phyloP scores from a whole-genome alignment of 108 stramenopile genomes.

The Cyclostephanos tholiformis region DNA sequence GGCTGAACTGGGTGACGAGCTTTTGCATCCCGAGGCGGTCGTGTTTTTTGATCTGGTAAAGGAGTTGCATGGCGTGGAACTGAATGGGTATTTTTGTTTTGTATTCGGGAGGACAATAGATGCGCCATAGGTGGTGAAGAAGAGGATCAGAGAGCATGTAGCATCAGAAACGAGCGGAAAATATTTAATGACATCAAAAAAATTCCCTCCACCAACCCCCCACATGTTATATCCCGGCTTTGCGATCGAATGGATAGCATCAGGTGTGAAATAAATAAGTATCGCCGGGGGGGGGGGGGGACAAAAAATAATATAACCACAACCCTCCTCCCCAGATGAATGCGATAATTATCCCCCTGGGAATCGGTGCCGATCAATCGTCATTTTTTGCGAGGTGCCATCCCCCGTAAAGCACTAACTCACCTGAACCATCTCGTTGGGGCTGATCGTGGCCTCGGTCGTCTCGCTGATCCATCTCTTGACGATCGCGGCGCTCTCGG shows the following conservation, averaged over 20 bases:
- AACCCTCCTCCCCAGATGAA: no score
- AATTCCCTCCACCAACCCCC: not conserved
- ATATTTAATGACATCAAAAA: not conserved
- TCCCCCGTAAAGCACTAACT: slow-evolving; percentile 11
- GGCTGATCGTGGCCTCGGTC: slow-evolving; percentile 89
- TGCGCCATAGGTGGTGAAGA: not conserved
- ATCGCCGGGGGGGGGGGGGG: no score
- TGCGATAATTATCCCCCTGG: no score
- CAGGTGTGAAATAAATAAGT: no score
- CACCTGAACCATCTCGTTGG: slow-evolving; percentile 96
- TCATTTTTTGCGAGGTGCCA: not conserved
- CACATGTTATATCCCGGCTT: not conserved
- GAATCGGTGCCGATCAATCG: no score
- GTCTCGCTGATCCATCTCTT: slow-evolving; percentile 95
- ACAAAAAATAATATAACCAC: no score
- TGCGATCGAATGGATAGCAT: no score
- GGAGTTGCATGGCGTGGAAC: slow-evolving; percentile 98
- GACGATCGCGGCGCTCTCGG: slow-evolving; percentile 84
- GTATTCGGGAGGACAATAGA: no score
- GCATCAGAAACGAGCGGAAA: not conserved
- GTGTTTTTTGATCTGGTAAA: slow-evolving; percentile 97
- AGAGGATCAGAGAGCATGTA: not conserved
- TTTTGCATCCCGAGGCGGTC: slow-evolving; percentile 97
- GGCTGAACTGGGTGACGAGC: slow-evolving; percentile 89
- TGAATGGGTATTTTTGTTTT: slow-evolving; percentile 24